These are phyloP conservation scores for Miscanthus lutarioriparius DNA, from an alignment of 176 grass and related monocot species.

Conservation along the genomic window DNA sequence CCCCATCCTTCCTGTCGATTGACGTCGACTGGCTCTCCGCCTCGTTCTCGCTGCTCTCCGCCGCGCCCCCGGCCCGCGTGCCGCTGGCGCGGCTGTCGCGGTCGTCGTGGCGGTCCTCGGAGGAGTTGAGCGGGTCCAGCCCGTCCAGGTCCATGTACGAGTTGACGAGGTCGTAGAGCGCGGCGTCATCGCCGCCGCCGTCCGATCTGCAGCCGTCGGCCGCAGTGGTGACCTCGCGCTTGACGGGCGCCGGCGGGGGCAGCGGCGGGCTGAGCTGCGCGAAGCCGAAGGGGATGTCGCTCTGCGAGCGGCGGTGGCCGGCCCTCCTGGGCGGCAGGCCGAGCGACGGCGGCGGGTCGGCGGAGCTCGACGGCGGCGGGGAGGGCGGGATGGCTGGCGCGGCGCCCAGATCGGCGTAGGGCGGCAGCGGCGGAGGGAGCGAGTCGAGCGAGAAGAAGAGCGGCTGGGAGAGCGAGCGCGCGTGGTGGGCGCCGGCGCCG, in stretches of 20 bases:
- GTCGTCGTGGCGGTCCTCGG: conserved; percentile 56
- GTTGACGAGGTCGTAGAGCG: conserved; percentile 72
- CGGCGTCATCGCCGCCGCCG: conserved; percentile 34
- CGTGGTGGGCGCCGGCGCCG: conserved; percentile 40
- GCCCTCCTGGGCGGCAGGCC: conserved; percentile 59
- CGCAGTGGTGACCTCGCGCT: conserved; percentile 39
- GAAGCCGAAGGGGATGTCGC: conserved; percentile 73
- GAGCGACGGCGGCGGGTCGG: conserved; percentile 27
- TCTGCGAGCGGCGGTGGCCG: conserved; percentile 71
- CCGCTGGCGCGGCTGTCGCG: conserved; percentile 57
- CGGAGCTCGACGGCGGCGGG: conserved; percentile 41
- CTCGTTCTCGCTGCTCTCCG: conserved; percentile 87
- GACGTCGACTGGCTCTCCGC: conserved; percentile 63
- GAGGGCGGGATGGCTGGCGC: conserved; percentile 31
- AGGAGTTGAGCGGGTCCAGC: conserved; percentile 78
- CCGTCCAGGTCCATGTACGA: conserved; percentile 92
- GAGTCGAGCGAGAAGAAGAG: conserved; percentile 81
- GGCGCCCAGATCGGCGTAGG: conserved; percentile 47
- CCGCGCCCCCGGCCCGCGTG: conserved; percentile 48
- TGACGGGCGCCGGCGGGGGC: conserved; percentile 48
- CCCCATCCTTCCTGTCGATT: conserved; percentile 37
- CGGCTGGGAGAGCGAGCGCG: conserved; percentile 76
- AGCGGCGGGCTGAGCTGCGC: conserved; percentile 51
- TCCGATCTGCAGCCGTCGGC: conserved; percentile 40
- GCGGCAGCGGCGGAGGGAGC: conserved; percentile 39